Conservation (phyloP, 1,139 yeast species). For the Sugiyamaella grinbergsii region DNA sequence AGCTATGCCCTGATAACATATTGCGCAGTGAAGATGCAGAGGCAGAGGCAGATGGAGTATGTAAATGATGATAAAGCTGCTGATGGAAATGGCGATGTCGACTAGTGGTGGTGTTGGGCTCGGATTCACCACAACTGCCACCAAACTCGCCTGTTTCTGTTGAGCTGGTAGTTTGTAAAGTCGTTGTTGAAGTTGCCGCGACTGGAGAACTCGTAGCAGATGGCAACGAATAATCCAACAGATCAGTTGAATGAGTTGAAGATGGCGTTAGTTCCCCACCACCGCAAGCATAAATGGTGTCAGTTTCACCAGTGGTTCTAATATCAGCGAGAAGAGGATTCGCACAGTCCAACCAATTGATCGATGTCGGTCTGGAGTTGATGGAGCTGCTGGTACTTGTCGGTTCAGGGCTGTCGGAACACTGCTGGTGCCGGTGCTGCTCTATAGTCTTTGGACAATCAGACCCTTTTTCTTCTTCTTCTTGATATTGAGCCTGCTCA, state of each 20-base stretch:
- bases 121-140: background rate
- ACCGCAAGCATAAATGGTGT: background rate
- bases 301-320: background rate
- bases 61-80: conserved; percentile 10
- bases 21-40: conserved; percentile 9
- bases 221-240: background rate
- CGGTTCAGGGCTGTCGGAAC: background rate
- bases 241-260: background rate
- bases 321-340: background rate
- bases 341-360: background rate
- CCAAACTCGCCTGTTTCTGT: background rate
- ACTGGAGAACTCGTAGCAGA: conserved; percentile 2
- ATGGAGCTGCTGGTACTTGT: background rate
- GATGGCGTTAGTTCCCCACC: background rate
- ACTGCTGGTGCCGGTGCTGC: background rate
- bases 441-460: background rate
- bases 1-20: conserved; percentile 8
- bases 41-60: conserved; percentile 17
- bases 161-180: background rate
- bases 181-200: background rate
- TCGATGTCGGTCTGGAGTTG: background rate
- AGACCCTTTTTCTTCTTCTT: background rate
- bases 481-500: background rate
- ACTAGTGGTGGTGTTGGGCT: background rate
- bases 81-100: conserved; percentile 13